Base-by-base conservation (phyloP, 2,329 filamentous ascomycete species). In the Fusarium setosum region DNA sequence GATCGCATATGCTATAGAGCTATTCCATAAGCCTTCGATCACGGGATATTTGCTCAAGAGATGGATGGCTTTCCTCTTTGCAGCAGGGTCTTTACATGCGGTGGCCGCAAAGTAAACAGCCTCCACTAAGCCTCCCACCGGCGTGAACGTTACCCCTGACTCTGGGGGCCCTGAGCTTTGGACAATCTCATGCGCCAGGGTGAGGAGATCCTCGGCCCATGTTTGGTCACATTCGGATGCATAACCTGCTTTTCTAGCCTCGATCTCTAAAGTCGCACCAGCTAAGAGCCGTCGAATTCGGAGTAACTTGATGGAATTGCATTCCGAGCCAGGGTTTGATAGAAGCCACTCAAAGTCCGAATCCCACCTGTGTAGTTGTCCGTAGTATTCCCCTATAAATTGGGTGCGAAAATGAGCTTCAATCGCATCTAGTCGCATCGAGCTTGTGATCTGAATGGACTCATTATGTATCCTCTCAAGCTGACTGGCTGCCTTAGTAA, bases 81-180 rank as follows among this genome's bases (percentile, higher is more conserved):
- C 18, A 7, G 4, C 12, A 2, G 13, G 3, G 5, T 45, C 23
- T 11, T n/a, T 5, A 4, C 15, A 37, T n/a, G 18, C 12, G 9
- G 38, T 47, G 7, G 55, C 40, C 45, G 45, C 55, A 15, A 58
- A 58, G 4, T 44, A 58, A 6, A 58, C 21, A 2, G 38, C 55
- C 38, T 58, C 47, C 23, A 58, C 31, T 21, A 52, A 45, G 4
- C 55, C 55, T 11, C 38, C 55, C 9, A 35, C 17, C 6, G 47
- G 38, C 12, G 18, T 58, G n/a, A 40, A 58, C 6, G 23, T 10
- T 6, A 52, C 29, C 4, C 29, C 23, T 23, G 23, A n/a, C 29
- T 37, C 21, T 20, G 29, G 26, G 18, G 13, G 10, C 15, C 24
- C 29, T 3, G 42, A 31, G 10, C 10, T 11, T 3, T 15, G 11